Percentiles rank a stretch among this genome's conserved stretches.
Conservation (phyloP, 257 asterid genomes). For the Galeopsis tetrahit region DNA sequence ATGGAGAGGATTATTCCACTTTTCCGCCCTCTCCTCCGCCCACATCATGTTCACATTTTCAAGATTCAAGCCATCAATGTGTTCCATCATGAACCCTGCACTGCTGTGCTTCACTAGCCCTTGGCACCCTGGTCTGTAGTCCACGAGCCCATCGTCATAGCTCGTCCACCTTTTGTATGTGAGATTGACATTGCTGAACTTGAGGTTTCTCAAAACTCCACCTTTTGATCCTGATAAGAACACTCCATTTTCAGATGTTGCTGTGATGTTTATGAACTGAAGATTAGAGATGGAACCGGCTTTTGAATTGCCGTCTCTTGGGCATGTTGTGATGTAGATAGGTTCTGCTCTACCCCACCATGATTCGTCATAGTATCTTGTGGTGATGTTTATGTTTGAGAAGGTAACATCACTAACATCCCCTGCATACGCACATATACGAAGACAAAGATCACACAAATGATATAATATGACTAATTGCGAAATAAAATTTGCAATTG, state of each 20-base stretch:
- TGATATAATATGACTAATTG: no score
- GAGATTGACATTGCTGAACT: slow-evolving; percentile 64
- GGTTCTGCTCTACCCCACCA: slow-evolving; percentile 99
- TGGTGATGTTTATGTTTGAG: slow-evolving; percentile 81
- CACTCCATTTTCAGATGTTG: slow-evolving; percentile 83
- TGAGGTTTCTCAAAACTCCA: slow-evolving; percentile 66
- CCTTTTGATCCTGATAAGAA: slow-evolving; percentile 79
- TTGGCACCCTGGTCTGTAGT: slow-evolving; percentile 91
- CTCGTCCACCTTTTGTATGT: slow-evolving; percentile 84
- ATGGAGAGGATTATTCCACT: slow-evolving; percentile 89
- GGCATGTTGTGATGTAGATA: slow-evolving; percentile 78
- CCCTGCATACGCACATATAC: slow-evolving; percentile 50
- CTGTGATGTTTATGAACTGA: slow-evolving; percentile 72
- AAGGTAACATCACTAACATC: slow-evolving; percentile 78
- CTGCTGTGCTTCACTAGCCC: slow-evolving; percentile 76
- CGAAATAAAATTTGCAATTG: no score
- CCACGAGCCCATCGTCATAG: slow-evolving; percentile 64
- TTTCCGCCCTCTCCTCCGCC: slow-evolving; percentile 50
- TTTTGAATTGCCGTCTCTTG: slow-evolving; percentile 62
- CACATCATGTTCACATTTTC: slow-evolving; percentile 74
- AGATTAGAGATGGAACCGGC: slow-evolving; percentile 75
- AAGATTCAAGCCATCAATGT: slow-evolving; percentile 71
- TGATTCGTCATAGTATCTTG: slow-evolving; percentile 81
- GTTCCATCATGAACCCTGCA: slow-evolving; percentile 92
- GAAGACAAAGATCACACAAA: neutral